phyloP scores from a whole-genome alignment of 148 eudicot species.

The Camellia japonica region DNA sequence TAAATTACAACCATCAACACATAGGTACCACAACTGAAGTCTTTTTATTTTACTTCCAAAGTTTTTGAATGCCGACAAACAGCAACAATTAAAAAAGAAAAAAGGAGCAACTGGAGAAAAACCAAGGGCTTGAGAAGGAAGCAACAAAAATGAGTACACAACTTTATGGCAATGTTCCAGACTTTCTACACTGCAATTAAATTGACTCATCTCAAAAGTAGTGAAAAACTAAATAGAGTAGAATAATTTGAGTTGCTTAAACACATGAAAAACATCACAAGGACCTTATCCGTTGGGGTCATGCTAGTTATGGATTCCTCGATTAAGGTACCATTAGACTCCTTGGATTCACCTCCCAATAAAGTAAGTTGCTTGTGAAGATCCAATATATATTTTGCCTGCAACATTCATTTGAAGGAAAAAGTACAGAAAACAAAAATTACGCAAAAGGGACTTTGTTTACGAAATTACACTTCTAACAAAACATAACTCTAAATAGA shows the following conservation, averaged over 20 bases:
- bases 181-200: not conserved
- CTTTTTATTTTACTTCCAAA: not conserved
- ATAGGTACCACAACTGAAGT: not conserved
- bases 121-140: slow-evolving; percentile 3
- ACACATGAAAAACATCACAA: slow-evolving; percentile 4
- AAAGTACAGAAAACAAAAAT: too few species aligned
- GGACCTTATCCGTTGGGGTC: slow-evolving; percentile 75
- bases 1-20: not conserved
- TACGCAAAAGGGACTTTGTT: too few species aligned
- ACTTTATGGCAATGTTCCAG: not conserved
- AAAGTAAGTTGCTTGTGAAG: too few species aligned
- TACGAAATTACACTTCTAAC: too few species aligned
- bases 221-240: not conserved
- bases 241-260: not conserved
- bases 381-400: too few species aligned
- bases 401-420: too few species aligned
- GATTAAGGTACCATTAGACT: slow-evolving; percentile 46
- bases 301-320: slow-evolving; percentile 57
- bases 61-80: not conserved
- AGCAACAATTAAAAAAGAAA: not conserved
- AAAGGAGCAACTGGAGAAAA: not conserved
- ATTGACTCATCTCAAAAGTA: not conserved
- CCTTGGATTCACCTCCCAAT: not conserved
- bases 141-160: not conserved
- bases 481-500: slow-evolving; percentile 17